Conservation (phyloP, 108 stramenopile genomes). For the Thalassiosira profunda region DNA sequence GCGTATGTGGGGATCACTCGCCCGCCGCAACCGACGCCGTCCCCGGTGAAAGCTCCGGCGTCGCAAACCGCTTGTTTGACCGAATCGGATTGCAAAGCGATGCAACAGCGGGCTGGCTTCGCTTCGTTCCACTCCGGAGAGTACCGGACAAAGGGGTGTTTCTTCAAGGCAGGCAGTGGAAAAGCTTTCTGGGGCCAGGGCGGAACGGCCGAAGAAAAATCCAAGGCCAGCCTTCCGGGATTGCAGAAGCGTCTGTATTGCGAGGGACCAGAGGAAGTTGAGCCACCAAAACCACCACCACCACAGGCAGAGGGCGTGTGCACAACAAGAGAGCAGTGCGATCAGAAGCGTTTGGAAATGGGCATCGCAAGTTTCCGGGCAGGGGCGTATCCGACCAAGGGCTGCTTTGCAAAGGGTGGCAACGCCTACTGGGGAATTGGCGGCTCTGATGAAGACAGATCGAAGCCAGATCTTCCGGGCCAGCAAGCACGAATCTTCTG, state of each 20-base stretch:
- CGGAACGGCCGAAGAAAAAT: neutral
- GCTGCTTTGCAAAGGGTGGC: constrained; percentile 11
- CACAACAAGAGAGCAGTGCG: neutral
- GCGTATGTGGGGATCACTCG: too few species aligned
- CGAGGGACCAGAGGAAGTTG: neutral
- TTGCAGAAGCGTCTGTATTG: constrained; percentile 1
- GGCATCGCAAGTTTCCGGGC: neutral
- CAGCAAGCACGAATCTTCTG: too few species aligned
- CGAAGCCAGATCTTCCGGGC: too few species aligned
- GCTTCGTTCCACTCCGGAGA: neutral
- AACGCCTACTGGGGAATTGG: neutral
- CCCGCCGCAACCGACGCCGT: too few species aligned
- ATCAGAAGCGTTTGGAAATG: neutral
- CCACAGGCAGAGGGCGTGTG: neutral
- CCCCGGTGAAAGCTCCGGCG: too few species aligned
- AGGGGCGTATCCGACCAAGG: constrained; percentile 3
- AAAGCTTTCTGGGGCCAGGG: neutral
- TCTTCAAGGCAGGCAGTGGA: neutral
- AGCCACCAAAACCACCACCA: neutral
- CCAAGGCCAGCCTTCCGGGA: neutral
- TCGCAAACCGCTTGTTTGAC: neutral
- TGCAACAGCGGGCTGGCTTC: neutral
- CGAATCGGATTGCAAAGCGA: neutral
- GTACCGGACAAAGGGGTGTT: neutral
- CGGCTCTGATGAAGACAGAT: too few species aligned